Evolutionary conservation across 1,284 basidiomycete species (phyloP), one percentile per base, ranked within the genome.

Genomic region (Waitea zeae): DNA sequence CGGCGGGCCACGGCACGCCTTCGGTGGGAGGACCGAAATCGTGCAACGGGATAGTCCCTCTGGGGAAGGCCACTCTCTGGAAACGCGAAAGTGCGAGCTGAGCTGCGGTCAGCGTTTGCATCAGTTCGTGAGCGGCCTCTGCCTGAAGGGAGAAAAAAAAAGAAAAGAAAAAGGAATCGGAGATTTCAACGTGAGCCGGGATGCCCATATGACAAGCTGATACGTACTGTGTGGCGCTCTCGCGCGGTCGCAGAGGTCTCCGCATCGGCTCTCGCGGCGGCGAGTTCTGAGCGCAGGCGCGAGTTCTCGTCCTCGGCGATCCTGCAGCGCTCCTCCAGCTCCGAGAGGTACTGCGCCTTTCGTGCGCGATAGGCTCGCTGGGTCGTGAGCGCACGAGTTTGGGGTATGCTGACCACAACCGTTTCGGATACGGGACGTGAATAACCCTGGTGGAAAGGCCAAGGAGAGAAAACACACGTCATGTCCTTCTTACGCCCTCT

Each of bases 341-440:
- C 65, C 3, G 61, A 49, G 34, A 74, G 46, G 50, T 73, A 67
- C 36, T 60, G 59, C 4, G 69, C 64, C 46, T 67, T 68, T 33
- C 71, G 59, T 9, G 70, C 71, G 28, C 72, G 64, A 46, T 74
- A 76, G 47, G 72, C 70, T 7, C 72, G 60, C 46, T 76, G 61
- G 58, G 17, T 63, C 56, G 22, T 59, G 56, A 58, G 48, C 14
- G 55, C 44, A 33, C 55, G 49, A 17, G 54, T 54, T 34, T 29
- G 68, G 48, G 42, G 70, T 54, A 49, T 67, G 60, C 40, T 66
- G 61, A n/a, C n/a, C n/a, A n/a, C n/a, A n/a, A n/a, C 22, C 7
- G 22, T 26, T 26, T 7, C n/a, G 22, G 7, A 7, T 7, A 26
- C 7, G 22, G n/a, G 7, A 26, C 7, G 22, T n/a, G 7, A 26